A percentile compares a stretch with the other conserved stretches of the same genome.
Conservation (phyloP, 2,329 filamentous ascomycete genomes). For the Colletotrichum neosansevieriae region DNA sequence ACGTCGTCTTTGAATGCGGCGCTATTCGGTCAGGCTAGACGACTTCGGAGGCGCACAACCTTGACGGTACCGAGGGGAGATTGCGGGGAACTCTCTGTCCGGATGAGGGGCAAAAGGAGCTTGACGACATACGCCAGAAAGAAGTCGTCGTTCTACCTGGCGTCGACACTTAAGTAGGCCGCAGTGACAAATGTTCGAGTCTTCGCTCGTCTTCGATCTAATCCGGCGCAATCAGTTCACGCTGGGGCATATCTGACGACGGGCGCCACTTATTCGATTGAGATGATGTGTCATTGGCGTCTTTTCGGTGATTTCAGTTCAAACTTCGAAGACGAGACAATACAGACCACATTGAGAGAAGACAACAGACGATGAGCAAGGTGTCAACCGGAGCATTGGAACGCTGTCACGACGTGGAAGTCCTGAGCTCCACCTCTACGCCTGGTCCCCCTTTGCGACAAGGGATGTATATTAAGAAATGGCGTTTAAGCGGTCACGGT, state of each 20-base stretch:
- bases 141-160: background rate
- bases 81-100: slow-evolving; percentile 35
- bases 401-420: slow-evolving; percentile 5
- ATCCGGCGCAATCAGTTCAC: background rate
- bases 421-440: background rate
- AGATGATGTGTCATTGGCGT: slow-evolving; percentile 9
- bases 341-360: background rate
- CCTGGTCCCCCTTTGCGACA: background rate
- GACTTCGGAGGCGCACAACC: slow-evolving; percentile 22
- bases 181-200: slow-evolving; percentile 5
- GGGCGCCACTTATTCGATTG: slow-evolving; percentile 3
- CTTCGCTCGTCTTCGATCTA: slow-evolving; percentile 10
- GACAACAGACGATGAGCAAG: background rate
- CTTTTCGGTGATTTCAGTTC: slow-evolving; percentile 13
- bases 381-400: background rate
- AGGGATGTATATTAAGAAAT: slow-evolving; percentile 1
- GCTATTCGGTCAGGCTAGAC: slow-evolving; percentile 37
- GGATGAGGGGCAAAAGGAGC: slow-evolving; percentile 32
- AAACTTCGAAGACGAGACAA: slow-evolving; percentile 7
- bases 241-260: background rate
- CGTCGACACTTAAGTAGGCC: background rate
- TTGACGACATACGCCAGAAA: slow-evolving; percentile 9
- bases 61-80: slow-evolving; percentile 12
- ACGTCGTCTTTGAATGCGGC: slow-evolving; percentile 18
- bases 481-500: slow-evolving; percentile 2